Conservation (phyloP, 768 basidiomycete species). For the Austroboletus eburneus region DNA sequence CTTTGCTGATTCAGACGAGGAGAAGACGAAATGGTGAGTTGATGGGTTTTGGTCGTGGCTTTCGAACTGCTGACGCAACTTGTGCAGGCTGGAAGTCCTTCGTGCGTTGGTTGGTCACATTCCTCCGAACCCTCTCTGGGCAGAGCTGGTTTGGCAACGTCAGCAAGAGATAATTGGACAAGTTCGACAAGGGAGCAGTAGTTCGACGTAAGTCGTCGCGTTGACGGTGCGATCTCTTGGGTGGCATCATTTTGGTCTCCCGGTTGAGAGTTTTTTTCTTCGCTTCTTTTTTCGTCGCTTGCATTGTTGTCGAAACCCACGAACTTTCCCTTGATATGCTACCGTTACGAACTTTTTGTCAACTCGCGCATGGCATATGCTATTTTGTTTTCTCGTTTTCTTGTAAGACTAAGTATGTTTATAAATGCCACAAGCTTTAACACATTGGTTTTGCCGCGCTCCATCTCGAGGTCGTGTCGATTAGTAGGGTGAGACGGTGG, state of each 20-base stretch:
- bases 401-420: conserved; percentile 21
- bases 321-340: no score
- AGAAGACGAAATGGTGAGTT: conserved; percentile 80
- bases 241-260: conserved; percentile 3
- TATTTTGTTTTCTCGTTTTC: neutral
- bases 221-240: neutral
- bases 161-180: conserved; percentile 45
- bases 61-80: neutral
- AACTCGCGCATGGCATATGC: conserved; percentile 13
- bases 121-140: conserved; percentile 92
- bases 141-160: conserved; percentile 83
- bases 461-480: no score
- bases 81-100: conserved; percentile 76
- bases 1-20: conserved; percentile 87
- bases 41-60: neutral
- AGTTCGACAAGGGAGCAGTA: neutral
- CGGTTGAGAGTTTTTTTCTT: conserved; percentile 1
- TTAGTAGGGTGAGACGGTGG: no score
- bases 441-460: no score
- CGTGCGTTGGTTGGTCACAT: conserved; percentile 83
- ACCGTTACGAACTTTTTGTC: no score
- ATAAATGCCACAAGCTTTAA: conserved; percentile 16
- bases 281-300: no score
- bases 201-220: neutral
- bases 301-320: no score